Evolutionary conservation across 345 rosid genomes (phyloP), one percentile per base, ranked within the genome.

Genomic region (Excoecaria agallocha): DNA sequence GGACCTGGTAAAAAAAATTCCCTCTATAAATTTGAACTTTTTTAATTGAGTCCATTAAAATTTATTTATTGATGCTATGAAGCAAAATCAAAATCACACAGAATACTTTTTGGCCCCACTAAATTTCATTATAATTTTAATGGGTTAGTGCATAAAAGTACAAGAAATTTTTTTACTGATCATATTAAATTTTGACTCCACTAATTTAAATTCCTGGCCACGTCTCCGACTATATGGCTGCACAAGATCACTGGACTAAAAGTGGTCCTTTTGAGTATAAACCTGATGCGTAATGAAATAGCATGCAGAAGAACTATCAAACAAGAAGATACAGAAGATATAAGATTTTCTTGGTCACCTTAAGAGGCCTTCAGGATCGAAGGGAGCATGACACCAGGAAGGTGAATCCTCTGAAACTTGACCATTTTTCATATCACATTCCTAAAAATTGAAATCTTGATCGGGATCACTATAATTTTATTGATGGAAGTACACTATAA

Each of bases 351-450:
- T 16, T 45, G 17, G 45, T 50, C 35, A 84, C 88, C 88, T 81
- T 75, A 83, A 55, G 54, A 83, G 76, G 66, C 88, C 88, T 76
- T 85, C 88, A 37, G 88, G 88, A 72, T 85, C 88, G 30, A 69
- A 85, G 12, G 88, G 83, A 64, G 88, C 86, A 78, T 66, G 84
- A 48, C 88, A 85, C 88, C 88, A 85, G 30, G 84, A 63, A 74
- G 88, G 86, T 1, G 86, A 79, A 72, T 13, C 35, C 66, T 79
- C 84, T 16, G 79, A 68, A 71, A 83, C 76, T 43, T 74, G 78
- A 72, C 81, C 81, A 11, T 66, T 38, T 1, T 58, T 71, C 76
- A 80, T 77, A 66, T 78, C 81, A 69, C 88, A 85, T 30, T 78
- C 88, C 88, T 85, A 70, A 8, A 37, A 50, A 54, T 48, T 51